A percentile compares a stretch with the other conserved stretches of the same genome.
Evolutionary conservation across 768 basidiomycete species (phyloP).

Genomic region (Trametes cingulata): DNA sequence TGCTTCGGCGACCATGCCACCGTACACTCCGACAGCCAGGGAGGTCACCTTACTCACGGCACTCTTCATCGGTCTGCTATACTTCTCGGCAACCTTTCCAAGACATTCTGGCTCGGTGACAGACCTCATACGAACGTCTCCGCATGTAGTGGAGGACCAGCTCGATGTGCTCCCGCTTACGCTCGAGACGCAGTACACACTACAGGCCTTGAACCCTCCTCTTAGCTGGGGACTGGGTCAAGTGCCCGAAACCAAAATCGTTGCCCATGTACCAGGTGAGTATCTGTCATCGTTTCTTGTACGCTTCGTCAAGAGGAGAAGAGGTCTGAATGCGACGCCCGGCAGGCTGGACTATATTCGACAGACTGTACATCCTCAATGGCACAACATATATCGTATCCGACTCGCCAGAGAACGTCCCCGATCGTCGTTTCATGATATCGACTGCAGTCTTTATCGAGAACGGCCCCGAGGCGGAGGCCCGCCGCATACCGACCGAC

Average conservation of each 20-base stretch:
- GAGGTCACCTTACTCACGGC: conserved; percentile 33
- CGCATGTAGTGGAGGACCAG: conserved; percentile 13
- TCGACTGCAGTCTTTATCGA: conserved; percentile 65
- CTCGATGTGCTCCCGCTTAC: conserved; percentile 14
- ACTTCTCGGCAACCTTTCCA: conserved; percentile 18
- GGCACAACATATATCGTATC: conserved; percentile 84
- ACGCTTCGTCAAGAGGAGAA: neutral
- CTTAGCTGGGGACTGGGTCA: conserved; percentile 31
- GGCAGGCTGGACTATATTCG: conserved; percentile 88
- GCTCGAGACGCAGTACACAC: conserved; percentile 29
- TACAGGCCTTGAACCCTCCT: conserved; percentile 26
- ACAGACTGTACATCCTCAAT: conserved; percentile 78
- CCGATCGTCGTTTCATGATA: conserved; percentile 65
- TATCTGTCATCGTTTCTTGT: conserved; percentile 13
- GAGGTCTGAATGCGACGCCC: conserved; percentile 4
- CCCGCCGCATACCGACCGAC: conserved; percentile 69
- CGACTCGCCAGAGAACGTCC: conserved; percentile 65
- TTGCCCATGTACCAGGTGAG: conserved; percentile 56
- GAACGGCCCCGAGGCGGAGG: conserved; percentile 55
- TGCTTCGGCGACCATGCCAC: conserved; percentile 24
- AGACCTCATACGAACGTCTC: neutral
- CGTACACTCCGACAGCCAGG: conserved; percentile 31
- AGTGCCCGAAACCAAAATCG: conserved; percentile 62
- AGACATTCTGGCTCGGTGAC: neutral
- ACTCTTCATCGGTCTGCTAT: conserved; percentile 31